phyloP scores from a whole-genome alignment of 805 yeast genomes.

The Cyberlindnera suaveolens region DNA sequence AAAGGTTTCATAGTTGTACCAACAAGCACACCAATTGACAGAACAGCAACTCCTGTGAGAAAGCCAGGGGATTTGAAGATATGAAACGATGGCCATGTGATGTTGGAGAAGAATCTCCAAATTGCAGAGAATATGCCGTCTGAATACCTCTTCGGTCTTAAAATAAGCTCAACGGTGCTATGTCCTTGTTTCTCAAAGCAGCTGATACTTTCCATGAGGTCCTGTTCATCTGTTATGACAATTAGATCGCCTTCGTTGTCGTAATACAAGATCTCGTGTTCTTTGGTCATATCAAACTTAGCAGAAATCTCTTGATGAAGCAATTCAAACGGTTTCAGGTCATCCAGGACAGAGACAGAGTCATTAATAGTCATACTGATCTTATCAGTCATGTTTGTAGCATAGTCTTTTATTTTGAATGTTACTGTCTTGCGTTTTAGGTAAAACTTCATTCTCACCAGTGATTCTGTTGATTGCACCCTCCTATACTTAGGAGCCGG shows the following conservation, averaged over 20 bases:
- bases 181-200: slow-evolving; percentile 6
- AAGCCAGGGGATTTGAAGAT: neutral
- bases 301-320: slow-evolving; percentile 20
- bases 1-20: slow-evolving; percentile 8
- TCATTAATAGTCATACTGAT: slow-evolving; percentile 20
- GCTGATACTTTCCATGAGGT: slow-evolving; percentile 25
- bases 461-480: slow-evolving; percentile 18
- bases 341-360: slow-evolving; percentile 17
- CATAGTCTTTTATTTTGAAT: slow-evolving; percentile 16
- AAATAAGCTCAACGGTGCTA: slow-evolving; percentile 12
- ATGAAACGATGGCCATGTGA: slow-evolving; percentile 2
- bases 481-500: slow-evolving; percentile 7
- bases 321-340: slow-evolving; percentile 16
- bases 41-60: slow-evolving; percentile 14
- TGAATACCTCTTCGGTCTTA: slow-evolving; percentile 1
- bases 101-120: slow-evolving; percentile 3
- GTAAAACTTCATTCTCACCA: slow-evolving; percentile 18
- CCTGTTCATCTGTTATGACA: slow-evolving; percentile 28
- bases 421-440: slow-evolving; percentile 13
- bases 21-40: slow-evolving; percentile 19
- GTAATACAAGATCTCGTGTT: slow-evolving; percentile 28
- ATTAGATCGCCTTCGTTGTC: slow-evolving; percentile 35
- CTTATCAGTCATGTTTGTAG: slow-evolving; percentile 13
- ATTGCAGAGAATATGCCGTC: slow-evolving; percentile 1
- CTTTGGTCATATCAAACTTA: slow-evolving; percentile 14